Evolutionary conservation across 768 basidiomycete species (phyloP), one percentile per base, ranked within the genome.

Genomic region (Butyriboletus loyo): DNA sequence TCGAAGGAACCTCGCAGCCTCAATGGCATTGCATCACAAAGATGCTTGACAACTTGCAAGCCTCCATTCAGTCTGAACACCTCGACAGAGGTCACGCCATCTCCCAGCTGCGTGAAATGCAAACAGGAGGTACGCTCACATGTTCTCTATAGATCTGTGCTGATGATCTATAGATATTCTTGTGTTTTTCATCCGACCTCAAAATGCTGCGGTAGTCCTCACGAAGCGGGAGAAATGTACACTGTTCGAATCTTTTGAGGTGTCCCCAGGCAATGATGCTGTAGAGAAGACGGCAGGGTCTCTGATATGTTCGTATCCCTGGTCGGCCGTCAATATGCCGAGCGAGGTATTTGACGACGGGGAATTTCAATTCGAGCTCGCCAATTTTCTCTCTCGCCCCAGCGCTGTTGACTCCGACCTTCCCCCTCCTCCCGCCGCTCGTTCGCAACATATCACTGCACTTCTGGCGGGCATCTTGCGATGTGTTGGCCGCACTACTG

Each of bases 141-240:
- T 7, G 7, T 27, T 44, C 28, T 15, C 13, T 9, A 24, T 7
- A 1, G 27, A 28, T 2, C 22, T 14, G 1, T 34, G 11, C 39
- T 54, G 11, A 57, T 17, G 31, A 21, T 13, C 37, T 6, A 0
- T 35, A 79, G 77, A 72, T 46, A 60, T 66, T 10, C 36, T 75
- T 9, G 59, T 62, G 14, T 61, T 78, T 34, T 67, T 68, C n/a
- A 66, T 80, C 19, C 64, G 62, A 21, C 63, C 64, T 6, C 79
- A 79, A 48, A 78, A 78, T 45, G 73, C 77, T 3, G 76, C 64
- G n/a, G 25, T 80, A 3, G 59, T 79, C 19, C 38, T 76, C 21
- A 69, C 69, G 43, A 62, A 61, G 46, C 35, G 41, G 22, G 48
- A 56, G 5, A 36, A 49, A 3, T 41, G 53, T 7, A 68, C 70